Conservation (phyloP, 495 filamentous ascomycete genomes). For the Ramalina peruviana region DNA sequence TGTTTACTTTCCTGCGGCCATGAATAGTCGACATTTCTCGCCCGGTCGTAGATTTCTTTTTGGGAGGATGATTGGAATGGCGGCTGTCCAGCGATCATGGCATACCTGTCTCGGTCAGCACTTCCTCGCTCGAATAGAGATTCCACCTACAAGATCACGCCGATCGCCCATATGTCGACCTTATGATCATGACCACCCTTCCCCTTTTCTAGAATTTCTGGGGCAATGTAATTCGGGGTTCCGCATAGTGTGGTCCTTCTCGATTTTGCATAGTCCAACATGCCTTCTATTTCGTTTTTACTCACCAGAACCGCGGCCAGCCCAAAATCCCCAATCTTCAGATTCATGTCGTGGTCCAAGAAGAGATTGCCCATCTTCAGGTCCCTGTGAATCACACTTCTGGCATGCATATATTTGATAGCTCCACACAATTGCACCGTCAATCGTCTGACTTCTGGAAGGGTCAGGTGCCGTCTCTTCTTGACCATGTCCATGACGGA, state of each 20-base stretch:
- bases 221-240: slow-evolving; percentile 96
- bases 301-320: slow-evolving; percentile 85
- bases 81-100: slow-evolving; percentile 79
- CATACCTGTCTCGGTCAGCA: slow-evolving; percentile 38
- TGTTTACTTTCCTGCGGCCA: slow-evolving; percentile 47
- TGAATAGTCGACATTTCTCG: slow-evolving; percentile 55
- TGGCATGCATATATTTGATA: slow-evolving; percentile 90
- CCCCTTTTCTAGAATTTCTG: slow-evolving; percentile 79
- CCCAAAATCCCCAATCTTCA: slow-evolving; percentile 96
- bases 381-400: slow-evolving; percentile 91
- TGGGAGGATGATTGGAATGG: slow-evolving; percentile 79
- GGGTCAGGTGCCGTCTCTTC: slow-evolving; percentile 67
- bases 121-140: not conserved
- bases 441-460: slow-evolving; percentile 83
- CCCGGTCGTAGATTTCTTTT: slow-evolving; percentile 73
- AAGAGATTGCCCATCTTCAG: slow-evolving; percentile 98
- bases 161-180: slow-evolving; percentile 94
- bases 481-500: slow-evolving; percentile 98
- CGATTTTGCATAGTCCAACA: slow-evolving; percentile 10
- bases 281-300: slow-evolving; percentile 56
- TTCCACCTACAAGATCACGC: slow-evolving; percentile 71
- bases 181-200: slow-evolving; percentile 82
- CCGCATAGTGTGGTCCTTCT: slow-evolving; percentile 86
- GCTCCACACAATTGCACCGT: slow-evolving; percentile 89
- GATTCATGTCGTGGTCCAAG: slow-evolving; percentile 88